Base-by-base conservation (phyloP, 257 asterid genomes). In the Linaria vulgaris region DNA sequence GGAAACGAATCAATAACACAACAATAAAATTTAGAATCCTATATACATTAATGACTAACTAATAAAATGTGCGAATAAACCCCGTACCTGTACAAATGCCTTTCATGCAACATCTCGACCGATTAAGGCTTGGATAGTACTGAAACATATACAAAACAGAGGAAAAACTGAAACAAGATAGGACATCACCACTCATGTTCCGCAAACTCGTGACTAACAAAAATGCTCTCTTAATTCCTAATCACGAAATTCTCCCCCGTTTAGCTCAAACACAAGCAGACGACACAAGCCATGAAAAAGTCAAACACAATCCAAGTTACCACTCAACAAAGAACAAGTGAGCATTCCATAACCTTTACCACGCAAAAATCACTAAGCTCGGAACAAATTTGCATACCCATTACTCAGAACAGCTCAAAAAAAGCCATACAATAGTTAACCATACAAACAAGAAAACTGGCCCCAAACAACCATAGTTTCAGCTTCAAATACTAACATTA, bases 81-180 rank as follows among this genome's bases (percentile, higher is more conserved):
- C 44, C 27, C 12, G 53, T 80, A 94, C 99, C 97, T 56, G 99
- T 94, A 66, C 99, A 94, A 69, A 94, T 94, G 84, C 99, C 96
- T 80, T 94, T 94, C 80, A 24, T 79, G 95, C 99, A 90, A 76
- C 97, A 94, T 78, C 95, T 85, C 48, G 99, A 94, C 53, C 99
- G 85, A 60, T 94, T 90, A 43, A 94, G 95, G 80, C 99, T 94
- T 55, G 99, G 99, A 80, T 94, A 94, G 70, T 85, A 86, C 99
- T 94, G 95, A 69, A 82, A 80, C n/a, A n/a, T n/a, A 63, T 68
- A 48, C 68, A 74, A 61, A 59, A 66, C 21, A 22, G 74, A 63
- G 46, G 19, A 4, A 39, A 41, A 63, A 56, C 12, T 21, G 24
- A 64, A 59, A 55, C 19, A 54, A 14, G 59, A 47, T n/a, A 66